These are phyloP conservation scores for Aspergillus quadricinctus DNA, from an alignment of 2,329 filamentous ascomycete species.

Conservation along the genomic window DNA sequence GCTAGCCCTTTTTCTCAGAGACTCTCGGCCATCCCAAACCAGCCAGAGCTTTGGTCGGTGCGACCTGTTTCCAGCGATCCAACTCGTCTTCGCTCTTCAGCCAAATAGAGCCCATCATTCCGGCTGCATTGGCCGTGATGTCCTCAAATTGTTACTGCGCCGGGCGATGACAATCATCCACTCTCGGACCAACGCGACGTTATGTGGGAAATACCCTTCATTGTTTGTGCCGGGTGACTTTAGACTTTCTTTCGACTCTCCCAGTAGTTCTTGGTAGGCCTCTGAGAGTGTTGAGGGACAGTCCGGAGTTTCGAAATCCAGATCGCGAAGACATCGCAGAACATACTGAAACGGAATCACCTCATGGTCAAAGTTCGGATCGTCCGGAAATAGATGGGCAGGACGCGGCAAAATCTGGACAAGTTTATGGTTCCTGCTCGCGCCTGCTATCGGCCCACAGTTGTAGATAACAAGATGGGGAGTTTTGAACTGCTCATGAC, in stretches of 20 bases:
- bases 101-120: conserved; percentile 42
- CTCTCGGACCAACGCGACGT: conserved; percentile 41
- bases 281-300: conserved; percentile 1
- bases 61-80: conserved; percentile 36
- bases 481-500: conserved; percentile 23
- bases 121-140: conserved; percentile 43
- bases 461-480: conserved; percentile 46
- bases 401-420: conserved; percentile 32
- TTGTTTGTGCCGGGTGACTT: background rate
- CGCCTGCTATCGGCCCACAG: conserved; percentile 43
- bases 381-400: conserved; percentile 12
- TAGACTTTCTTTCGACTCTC: conserved; percentile 4
- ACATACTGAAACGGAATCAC: conserved; percentile 10
- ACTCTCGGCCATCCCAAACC: conserved; percentile 27
- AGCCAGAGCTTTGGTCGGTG: conserved; percentile 32
- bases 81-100: conserved; percentile 30
- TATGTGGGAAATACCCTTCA: conserved; percentile 35
- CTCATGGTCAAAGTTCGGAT: background rate
- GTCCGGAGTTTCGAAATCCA: background rate
- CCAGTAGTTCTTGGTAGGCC: conserved; percentile 7
- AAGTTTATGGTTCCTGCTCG: conserved; percentile 49
- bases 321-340: conserved; percentile 1
- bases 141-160: conserved; percentile 28
- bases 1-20: background rate
- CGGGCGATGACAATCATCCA: conserved; percentile 49